Percentiles rank a stretch among this genome's conserved stretches.
Evolutionary conservation across 1,284 basidiomycete species (phyloP).

Genomic region (Tilletia setariae): DNA sequence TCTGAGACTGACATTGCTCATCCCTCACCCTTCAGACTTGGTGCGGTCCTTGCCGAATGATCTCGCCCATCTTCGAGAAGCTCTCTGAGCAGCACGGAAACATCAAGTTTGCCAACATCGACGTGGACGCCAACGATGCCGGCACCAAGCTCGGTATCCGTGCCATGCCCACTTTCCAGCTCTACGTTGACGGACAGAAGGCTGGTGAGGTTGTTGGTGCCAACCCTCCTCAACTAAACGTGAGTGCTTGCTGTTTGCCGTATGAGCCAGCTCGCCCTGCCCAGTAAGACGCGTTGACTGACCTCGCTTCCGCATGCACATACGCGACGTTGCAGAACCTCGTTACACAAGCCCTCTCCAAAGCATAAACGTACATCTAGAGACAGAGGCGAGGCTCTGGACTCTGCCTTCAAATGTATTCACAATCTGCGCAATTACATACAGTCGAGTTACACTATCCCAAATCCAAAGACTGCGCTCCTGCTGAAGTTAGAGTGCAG

Average conservation of each 20-base stretch:
- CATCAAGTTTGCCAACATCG: slow-evolving; percentile 75
- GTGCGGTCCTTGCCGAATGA: slow-evolving; percentile 67
- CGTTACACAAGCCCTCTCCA: no score
- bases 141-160: slow-evolving; percentile 69
- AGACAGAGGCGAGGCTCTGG: no score
- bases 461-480: no score
- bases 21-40: slow-evolving; percentile 34
- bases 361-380: no score
- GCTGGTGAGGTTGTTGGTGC: slow-evolving; percentile 67
- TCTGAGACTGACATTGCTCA: slow-evolving; percentile 1
- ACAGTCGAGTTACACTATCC: no score
- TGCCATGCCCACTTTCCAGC: slow-evolving; percentile 76
- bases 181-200: slow-evolving; percentile 69
- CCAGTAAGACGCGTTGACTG: no score
- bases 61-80: slow-evolving; percentile 75
- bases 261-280: neutral
- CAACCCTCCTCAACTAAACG: slow-evolving; percentile 59
- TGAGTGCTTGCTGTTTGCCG: slow-evolving; percentile 43
- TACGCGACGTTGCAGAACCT: neutral
- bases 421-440: no score
- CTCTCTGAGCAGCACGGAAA: slow-evolving; percentile 57
- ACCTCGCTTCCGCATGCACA: no score
- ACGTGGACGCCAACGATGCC: slow-evolving; percentile 57
- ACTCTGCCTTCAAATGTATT: no score
- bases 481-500: no score